These are phyloP conservation scores for Collybia sordida DNA, from an alignment of 768 basidiomycete species.

Conservation along the genomic window DNA sequence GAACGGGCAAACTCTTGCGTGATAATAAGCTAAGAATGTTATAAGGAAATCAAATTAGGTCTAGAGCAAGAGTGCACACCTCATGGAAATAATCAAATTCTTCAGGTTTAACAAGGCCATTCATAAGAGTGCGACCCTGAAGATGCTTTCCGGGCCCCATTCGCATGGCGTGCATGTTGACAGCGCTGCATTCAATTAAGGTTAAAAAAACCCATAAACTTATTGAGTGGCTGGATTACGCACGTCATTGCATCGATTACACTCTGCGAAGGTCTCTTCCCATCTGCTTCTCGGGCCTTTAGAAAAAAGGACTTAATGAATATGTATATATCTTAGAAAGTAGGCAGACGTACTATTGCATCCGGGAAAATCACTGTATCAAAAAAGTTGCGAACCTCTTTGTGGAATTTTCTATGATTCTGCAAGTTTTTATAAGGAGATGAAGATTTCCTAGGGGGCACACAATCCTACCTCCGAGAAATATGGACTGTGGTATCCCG, in stretches of 20 bases:
- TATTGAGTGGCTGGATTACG: slow-evolving; percentile 37
- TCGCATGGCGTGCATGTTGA: slow-evolving; percentile 87
- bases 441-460: background rate
- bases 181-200: slow-evolving; percentile 39
- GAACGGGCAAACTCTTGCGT: slow-evolving; percentile 80
- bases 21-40: slow-evolving; percentile 59
- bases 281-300: slow-evolving; percentile 79
- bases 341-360: slow-evolving; percentile 23
- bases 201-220: slow-evolving; percentile 51
- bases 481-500: slow-evolving; percentile 72
- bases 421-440: slow-evolving; percentile 16
- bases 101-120: slow-evolving; percentile 80
- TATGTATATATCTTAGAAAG: background rate
- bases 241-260: slow-evolving; percentile 89
- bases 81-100: slow-evolving; percentile 92
- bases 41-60: slow-evolving; percentile 2
- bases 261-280: slow-evolving; percentile 76
- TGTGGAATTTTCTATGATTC: slow-evolving; percentile 58
- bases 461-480: slow-evolving; percentile 57
- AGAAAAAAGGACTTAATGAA: background rate
- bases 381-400: slow-evolving; percentile 59
- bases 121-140: slow-evolving; percentile 77
- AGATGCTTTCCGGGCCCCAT: slow-evolving; percentile 94
- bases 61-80: slow-evolving; percentile 26
- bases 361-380: slow-evolving; percentile 63